phyloP scores from a whole-genome alignment of 345 rosid genomes.

The Hirschfeldia incana region DNA sequence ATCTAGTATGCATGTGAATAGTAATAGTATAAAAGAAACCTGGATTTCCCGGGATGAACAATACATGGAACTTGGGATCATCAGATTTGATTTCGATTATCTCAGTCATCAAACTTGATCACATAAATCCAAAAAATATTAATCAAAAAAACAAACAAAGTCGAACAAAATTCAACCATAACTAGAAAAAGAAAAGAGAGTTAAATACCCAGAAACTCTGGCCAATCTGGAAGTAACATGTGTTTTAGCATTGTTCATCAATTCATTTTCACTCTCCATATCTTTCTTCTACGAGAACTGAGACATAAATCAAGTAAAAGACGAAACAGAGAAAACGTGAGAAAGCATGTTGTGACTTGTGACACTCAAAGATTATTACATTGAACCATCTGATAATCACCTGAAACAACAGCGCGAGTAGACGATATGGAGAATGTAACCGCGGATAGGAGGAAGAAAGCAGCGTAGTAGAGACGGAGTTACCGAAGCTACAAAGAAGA shows the following conservation, averaged over 20 bases:
- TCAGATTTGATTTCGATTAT: conserved; percentile 67
- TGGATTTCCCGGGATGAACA: conserved; percentile 88
- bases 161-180: background rate
- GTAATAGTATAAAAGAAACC: conserved; percentile 41
- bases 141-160: background rate
- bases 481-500: conserved; percentile 18
- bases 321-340: conserved; percentile 1
- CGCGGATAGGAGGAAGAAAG: conserved; percentile 15
- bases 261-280: conserved; percentile 46
- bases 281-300: conserved; percentile 34
- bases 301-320: background rate
- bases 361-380: background rate
- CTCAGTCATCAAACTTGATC: conserved; percentile 61
- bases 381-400: background rate
- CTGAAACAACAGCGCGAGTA: conserved; percentile 5
- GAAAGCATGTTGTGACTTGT: background rate
- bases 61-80: conserved; percentile 57
- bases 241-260: conserved; percentile 36
- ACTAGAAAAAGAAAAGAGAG: background rate
- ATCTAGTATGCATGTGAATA: background rate
- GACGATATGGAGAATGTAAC: background rate
- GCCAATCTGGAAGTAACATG: conserved; percentile 53
- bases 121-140: background rate
- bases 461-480: conserved; percentile 27
- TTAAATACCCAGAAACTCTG: conserved; percentile 61